These are phyloP conservation scores for Acer yangbiense DNA, from an alignment of 345 rosid genomes.

Conservation along the genomic window DNA sequence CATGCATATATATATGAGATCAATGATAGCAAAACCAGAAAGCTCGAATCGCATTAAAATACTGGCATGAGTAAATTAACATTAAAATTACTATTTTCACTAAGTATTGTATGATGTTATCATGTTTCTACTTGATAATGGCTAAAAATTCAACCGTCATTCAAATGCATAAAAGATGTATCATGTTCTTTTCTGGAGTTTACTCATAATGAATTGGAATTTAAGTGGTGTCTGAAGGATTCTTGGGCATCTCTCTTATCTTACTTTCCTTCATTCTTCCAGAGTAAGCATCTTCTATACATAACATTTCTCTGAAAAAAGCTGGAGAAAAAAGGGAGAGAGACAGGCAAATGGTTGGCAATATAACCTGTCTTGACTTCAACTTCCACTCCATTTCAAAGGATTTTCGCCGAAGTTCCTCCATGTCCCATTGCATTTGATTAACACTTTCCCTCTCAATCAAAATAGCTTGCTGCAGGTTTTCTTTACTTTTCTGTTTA, in stretches of 20 bases:
- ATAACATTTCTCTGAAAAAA: constrained; percentile 2
- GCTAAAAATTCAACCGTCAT: not conserved
- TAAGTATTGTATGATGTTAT: not conserved
- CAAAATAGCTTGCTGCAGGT: constrained; percentile 82
- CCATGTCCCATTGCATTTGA: constrained; percentile 99
- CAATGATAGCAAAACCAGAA: not conserved
- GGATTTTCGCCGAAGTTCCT: constrained; percentile 83
- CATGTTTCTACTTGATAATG: not conserved
- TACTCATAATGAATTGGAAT: not conserved
- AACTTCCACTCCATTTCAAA: constrained; percentile 88
- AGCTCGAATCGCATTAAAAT: not conserved
- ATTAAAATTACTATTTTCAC: not conserved
- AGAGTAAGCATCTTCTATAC: constrained; percentile 4
- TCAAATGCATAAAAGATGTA: not conserved
- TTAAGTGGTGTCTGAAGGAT: not conserved
- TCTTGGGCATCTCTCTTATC: not conserved
- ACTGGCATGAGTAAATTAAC: not conserved
- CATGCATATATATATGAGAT: not conserved
- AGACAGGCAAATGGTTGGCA: constrained; percentile 8
- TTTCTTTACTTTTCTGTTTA: constrained; percentile 89
- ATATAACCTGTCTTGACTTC: constrained; percentile 67
- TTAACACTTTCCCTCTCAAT: constrained; percentile 86
- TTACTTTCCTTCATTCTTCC: not conserved
- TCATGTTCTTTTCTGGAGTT: not conserved
- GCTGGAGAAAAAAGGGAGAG: not conserved